phyloP scores from a whole-genome alignment of 768 basidiomycete genomes.

The Sarcodon sp. region DNA sequence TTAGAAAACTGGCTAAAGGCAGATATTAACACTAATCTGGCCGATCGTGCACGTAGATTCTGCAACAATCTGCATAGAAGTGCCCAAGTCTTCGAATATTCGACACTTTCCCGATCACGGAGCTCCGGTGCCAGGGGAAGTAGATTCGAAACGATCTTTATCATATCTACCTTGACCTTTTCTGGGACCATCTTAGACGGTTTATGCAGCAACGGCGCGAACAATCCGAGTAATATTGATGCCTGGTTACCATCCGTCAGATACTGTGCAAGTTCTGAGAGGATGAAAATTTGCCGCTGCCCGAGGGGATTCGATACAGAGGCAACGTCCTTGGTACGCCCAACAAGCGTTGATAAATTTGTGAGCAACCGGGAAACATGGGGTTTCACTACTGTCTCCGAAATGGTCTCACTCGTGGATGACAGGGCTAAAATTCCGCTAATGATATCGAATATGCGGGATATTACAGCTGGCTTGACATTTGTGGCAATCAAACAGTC shows the following conservation, averaged over 20 bases:
- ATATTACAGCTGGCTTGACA: slow-evolving; percentile 78
- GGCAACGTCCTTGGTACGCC: slow-evolving; percentile 38
- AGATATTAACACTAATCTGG: slow-evolving; percentile 55
- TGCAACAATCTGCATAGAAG: slow-evolving; percentile 73
- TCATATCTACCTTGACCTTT: slow-evolving; percentile 72
- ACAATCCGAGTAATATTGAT: slow-evolving; percentile 52
- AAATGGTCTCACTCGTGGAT: slow-evolving; percentile 32
- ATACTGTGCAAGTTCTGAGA: slow-evolving; percentile 71
- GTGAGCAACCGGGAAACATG: slow-evolving; percentile 59
- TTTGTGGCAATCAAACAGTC: slow-evolving; percentile 70
- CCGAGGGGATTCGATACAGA: slow-evolving; percentile 48
- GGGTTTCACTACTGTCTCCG: slow-evolving; percentile 47
- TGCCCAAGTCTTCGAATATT: slow-evolving; percentile 42
- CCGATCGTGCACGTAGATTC: slow-evolving; percentile 53
- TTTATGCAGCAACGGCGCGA: slow-evolving; percentile 70
- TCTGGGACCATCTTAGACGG: slow-evolving; percentile 70
- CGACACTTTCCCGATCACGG: slow-evolving; percentile 24
- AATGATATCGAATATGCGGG: slow-evolving; percentile 74
- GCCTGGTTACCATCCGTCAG: slow-evolving; percentile 63
- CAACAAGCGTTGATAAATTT: slow-evolving; percentile 59
- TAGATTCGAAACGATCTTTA: slow-evolving; percentile 56
- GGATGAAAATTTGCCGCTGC: slow-evolving; percentile 71
- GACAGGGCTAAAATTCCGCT: slow-evolving; percentile 54
- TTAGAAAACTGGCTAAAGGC: slow-evolving; percentile 44
- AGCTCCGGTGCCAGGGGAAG: slow-evolving; percentile 60